These are phyloP conservation scores for Aspergillus bridgeri DNA, from an alignment of 495 filamentous ascomycete genomes.

Conservation along the genomic window DNA sequence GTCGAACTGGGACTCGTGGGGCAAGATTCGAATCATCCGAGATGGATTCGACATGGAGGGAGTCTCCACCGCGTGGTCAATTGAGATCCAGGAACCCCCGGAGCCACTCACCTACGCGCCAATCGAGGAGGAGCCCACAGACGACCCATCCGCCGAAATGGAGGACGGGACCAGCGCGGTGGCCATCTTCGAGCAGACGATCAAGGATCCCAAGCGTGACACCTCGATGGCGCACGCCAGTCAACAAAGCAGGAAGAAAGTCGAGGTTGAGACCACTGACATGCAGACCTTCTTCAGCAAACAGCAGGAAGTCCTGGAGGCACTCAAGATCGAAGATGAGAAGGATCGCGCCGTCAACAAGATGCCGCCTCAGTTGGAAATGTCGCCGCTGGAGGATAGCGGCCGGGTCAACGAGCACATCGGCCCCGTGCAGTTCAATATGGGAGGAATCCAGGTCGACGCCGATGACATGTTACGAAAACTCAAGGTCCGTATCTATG, in stretches of 20 bases:
- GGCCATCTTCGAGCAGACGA: slow-evolving; percentile 72
- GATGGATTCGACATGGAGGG: slow-evolving; percentile 92
- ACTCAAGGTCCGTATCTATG: slow-evolving; percentile 61
- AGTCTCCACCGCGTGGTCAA: slow-evolving; percentile 77
- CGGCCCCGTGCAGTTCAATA: slow-evolving; percentile 93
- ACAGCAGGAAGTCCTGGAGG: slow-evolving; percentile 71
- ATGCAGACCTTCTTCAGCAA: slow-evolving; percentile 74
- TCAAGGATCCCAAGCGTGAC: slow-evolving; percentile 66
- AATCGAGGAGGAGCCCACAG: slow-evolving; percentile 15
- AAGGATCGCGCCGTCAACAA: slow-evolving; percentile 44
- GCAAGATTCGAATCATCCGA: slow-evolving; percentile 89
- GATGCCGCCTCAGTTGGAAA: slow-evolving; percentile 41
- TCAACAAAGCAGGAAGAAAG: slow-evolving; percentile 39
- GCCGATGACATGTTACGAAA: slow-evolving; percentile 92
- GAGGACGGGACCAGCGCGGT: slow-evolving; percentile 57
- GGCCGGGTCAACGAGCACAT: slow-evolving; percentile 81
- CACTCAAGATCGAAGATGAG: slow-evolving; percentile 62
- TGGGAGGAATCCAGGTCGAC: slow-evolving; percentile 95
- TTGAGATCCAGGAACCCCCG: slow-evolving; percentile 65
- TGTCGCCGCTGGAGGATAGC: slow-evolving; percentile 47
- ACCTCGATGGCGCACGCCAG: slow-evolving; percentile 46
- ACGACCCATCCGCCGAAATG: slow-evolving; percentile 22
- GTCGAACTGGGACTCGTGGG: slow-evolving; percentile 98
- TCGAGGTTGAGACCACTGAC: slow-evolving; percentile 70
- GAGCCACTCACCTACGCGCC: slow-evolving; percentile 29